Percentiles rank a stretch among this genome's conserved stretches.
phyloP scores from a whole-genome alignment of 2,329 filamentous ascomycete genomes.

The Fusarium papillatum region DNA sequence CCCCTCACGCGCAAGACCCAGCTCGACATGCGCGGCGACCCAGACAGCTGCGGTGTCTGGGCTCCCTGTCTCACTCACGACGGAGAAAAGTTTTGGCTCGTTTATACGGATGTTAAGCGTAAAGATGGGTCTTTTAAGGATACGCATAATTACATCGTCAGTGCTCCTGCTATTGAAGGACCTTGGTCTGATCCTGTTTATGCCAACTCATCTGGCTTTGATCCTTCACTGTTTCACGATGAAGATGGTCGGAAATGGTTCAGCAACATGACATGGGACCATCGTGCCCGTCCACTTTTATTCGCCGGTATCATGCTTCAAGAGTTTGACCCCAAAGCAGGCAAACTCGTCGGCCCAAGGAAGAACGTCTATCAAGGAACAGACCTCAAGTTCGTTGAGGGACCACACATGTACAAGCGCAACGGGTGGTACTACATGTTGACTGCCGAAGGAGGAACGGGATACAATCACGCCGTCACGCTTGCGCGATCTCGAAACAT shows the following conservation, averaged over 20 bases:
- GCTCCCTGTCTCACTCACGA: conserved; percentile 75
- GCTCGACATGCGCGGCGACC: conserved; percentile 70
- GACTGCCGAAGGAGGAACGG: conserved; percentile 72
- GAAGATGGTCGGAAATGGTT: conserved; percentile 69
- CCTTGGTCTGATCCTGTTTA: conserved; percentile 74
- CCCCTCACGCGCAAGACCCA: conserved; percentile 64
- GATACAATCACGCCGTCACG: conserved; percentile 72
- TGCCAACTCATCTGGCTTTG: conserved; percentile 73
- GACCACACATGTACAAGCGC: conserved; percentile 70
- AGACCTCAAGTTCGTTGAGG: conserved; percentile 67
- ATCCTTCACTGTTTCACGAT: conserved; percentile 72
- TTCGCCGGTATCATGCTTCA: conserved; percentile 72
- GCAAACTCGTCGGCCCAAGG: conserved; percentile 66
- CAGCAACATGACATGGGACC: conserved; percentile 69
- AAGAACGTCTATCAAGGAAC: conserved; percentile 70
- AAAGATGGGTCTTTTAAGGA: conserved; percentile 77
- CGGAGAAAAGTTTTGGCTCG: conserved; percentile 71
- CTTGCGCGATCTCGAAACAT: conserved; percentile 65
- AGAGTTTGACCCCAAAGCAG: conserved; percentile 64
- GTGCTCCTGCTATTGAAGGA: conserved; percentile 64
- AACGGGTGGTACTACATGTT: conserved; percentile 72
- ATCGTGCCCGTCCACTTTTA: conserved; percentile 59
- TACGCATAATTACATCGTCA: conserved; percentile 74
- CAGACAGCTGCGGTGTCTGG: conserved; percentile 74
- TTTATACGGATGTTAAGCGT: conserved; percentile 76